These are phyloP conservation scores for Candida coquimbonensis DNA, from an alignment of 805 yeast species.

Conservation along the genomic window DNA sequence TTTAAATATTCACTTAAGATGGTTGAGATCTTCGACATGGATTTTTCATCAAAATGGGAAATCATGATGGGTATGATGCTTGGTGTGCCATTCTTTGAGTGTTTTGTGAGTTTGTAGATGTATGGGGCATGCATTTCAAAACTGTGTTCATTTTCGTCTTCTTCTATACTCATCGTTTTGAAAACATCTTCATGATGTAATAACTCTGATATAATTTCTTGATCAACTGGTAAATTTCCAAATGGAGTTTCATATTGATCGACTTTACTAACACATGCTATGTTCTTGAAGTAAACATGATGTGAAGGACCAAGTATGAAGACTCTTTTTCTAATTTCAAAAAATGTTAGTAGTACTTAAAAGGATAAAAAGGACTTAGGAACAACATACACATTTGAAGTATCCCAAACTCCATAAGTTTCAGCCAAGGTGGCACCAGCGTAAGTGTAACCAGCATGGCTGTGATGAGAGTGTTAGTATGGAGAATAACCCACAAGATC, in stretches of 20 bases:
- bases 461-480: conserved; percentile 12
- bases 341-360: background rate
- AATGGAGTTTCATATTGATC: conserved; percentile 70
- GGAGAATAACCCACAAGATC: background rate
- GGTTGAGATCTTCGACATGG: conserved; percentile 38
- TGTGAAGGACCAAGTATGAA: conserved; percentile 92
- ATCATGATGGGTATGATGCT: conserved; percentile 74
- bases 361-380: background rate
- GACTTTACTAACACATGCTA: conserved; percentile 47
- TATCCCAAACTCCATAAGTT: conserved; percentile 67
- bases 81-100: conserved; percentile 29
- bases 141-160: conserved; percentile 84
- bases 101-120: conserved; percentile 41
- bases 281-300: conserved; percentile 68
- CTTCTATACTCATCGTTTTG: conserved; percentile 45
- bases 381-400: conserved; percentile 31
- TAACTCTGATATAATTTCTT: conserved; percentile 32
- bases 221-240: conserved; percentile 68
- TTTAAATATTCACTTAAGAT: conserved; percentile 46
- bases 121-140: conserved; percentile 93
- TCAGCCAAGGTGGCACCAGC: conserved; percentile 75
- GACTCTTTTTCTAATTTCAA: conserved; percentile 41
- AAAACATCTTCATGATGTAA: conserved; percentile 37
- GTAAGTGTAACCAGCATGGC: conserved; percentile 88
- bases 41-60: conserved; percentile 46